Evolutionary conservation across 257 asterid genomes (phyloP).

Genomic region (Solanum piurae): DNA sequence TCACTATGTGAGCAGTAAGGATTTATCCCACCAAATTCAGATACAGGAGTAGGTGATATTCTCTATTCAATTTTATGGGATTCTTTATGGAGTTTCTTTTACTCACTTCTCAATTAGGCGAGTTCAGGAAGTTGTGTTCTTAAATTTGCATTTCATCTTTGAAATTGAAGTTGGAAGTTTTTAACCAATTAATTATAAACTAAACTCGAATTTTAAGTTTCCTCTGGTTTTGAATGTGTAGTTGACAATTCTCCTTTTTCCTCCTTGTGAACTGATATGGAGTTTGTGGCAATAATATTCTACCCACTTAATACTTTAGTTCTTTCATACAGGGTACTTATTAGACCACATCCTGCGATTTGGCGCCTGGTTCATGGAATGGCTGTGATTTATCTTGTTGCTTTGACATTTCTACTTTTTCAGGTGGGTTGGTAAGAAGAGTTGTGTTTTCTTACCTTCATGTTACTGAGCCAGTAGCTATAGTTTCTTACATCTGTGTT

Average conservation of each 20-base stretch:
- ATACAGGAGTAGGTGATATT: not conserved
- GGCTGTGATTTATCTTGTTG: conserved; percentile 90
- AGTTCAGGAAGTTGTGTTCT: not conserved
- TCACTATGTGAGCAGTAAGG: not conserved
- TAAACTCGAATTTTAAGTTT: not conserved
- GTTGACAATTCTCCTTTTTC: not conserved
- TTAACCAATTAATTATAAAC: not conserved
- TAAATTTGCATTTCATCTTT: not conserved
- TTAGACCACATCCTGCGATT: conserved; percentile 96
- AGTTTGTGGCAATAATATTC: not conserved
- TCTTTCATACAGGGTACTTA: conserved; percentile 61
- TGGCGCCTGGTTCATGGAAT: conserved; percentile 98
- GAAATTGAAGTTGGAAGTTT: not conserved
- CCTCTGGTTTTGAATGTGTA: not conserved
- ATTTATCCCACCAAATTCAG: not conserved
- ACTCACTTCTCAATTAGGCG: not conserved
- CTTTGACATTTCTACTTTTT: conserved; percentile 83
- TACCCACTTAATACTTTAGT: not conserved
- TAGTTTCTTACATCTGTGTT: not conserved
- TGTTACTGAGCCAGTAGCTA: not conserved
- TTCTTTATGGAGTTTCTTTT: not conserved
- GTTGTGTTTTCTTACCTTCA: not conserved
- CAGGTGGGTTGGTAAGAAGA: conserved; percentile 45
- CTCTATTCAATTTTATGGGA: not conserved
- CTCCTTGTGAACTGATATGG: not conserved